Evolutionary conservation across 495 filamentous ascomycete species (phyloP), one percentile per base, ranked within the genome.

Genomic region (Bacidia rubella): DNA sequence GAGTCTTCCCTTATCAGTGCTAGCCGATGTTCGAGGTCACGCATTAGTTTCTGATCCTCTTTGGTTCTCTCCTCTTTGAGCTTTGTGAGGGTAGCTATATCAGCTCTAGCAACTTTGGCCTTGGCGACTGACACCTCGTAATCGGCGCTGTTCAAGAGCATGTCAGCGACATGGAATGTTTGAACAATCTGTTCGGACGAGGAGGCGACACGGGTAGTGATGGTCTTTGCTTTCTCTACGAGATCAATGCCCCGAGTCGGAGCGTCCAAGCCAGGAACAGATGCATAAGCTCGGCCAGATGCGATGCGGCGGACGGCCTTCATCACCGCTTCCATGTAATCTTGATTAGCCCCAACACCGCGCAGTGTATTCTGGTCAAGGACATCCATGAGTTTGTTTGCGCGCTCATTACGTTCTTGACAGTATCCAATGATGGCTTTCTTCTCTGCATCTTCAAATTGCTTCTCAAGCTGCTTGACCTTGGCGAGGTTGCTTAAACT

Each of bases 61-160:
- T 74, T 75, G 53, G 68, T 65, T 59, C 75, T 74, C 54, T 76
- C 74, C 49, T 62, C 66, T 23, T 69, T 64, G 2, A 76, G 64
- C 39, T 65, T 70, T 21, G 60, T 59, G 52, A 75, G 70, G 15
- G 72, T 66, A 12, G 70, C 65, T 21, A 60, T 39, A 2, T 75
- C 72, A 3, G 72, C 63, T 29, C 68, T 66, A 25, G 71, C 62
- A 57, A 73, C 70, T 23, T 65, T 69, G 10, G 73, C 74, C 53
- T 75, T 72, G 26, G 74, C 74, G 24, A 74, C 71, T 24, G 74
- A 75, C 24, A 77, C 65, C 45, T 68, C 64, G 55, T 77, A 77
- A 54, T 77, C 74, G 11, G 73, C 74, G 42, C 73, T 66, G 57
- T 76, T 76, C 47, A 77, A 67, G 3, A 65, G 61, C 54, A 69